Conservation (phyloP, 2,329 filamentous ascomycete genomes). For the Diaporthe sp. region DNA sequence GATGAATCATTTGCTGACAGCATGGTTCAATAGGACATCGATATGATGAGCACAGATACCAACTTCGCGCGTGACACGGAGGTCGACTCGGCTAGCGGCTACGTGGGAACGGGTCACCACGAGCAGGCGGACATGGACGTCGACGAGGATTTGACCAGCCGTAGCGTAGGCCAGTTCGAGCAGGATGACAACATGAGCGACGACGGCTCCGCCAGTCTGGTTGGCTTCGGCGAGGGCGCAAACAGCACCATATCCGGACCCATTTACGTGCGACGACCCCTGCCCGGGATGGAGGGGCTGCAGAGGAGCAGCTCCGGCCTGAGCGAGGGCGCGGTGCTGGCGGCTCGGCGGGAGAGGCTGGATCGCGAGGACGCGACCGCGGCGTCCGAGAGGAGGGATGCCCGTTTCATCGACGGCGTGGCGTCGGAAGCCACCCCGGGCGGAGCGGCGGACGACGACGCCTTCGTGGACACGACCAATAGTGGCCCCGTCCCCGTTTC, state of each 20-base stretch:
- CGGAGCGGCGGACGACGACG: conserved; percentile 60
- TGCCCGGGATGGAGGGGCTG: conserved; percentile 57
- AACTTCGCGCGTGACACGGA: conserved; percentile 65
- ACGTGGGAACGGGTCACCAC: conserved; percentile 58
- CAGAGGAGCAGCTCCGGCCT: conserved; percentile 67
- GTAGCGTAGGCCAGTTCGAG: conserved; percentile 66
- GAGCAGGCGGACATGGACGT: conserved; percentile 66
- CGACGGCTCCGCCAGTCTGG: conserved; percentile 85
- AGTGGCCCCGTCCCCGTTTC: conserved; percentile 67
- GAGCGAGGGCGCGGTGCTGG: conserved; percentile 58
- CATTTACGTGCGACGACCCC: conserved; percentile 71
- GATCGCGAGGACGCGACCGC: conserved; percentile 55
- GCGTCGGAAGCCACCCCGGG: conserved; percentile 66
- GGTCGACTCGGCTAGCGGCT: conserved; percentile 66
- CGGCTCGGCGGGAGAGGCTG: conserved; percentile 50
- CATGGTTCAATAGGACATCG: conserved; percentile 62
- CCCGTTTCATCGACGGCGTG: conserved; percentile 77
- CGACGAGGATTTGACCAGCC: conserved; percentile 61
- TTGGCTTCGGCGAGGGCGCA: conserved; percentile 93
- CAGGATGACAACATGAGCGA: conserved; percentile 82
- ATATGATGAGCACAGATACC: conserved; percentile 79
- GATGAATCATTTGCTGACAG: not conserved
- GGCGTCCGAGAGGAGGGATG: conserved; percentile 69
- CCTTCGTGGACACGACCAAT: conserved; percentile 76
- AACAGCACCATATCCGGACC: conserved; percentile 87